Evolutionary conservation across 352 stramenopile genomes (phyloP), one percentile per base, ranked within the genome.

Genomic region (Globisporangium sylvaticum): DNA sequence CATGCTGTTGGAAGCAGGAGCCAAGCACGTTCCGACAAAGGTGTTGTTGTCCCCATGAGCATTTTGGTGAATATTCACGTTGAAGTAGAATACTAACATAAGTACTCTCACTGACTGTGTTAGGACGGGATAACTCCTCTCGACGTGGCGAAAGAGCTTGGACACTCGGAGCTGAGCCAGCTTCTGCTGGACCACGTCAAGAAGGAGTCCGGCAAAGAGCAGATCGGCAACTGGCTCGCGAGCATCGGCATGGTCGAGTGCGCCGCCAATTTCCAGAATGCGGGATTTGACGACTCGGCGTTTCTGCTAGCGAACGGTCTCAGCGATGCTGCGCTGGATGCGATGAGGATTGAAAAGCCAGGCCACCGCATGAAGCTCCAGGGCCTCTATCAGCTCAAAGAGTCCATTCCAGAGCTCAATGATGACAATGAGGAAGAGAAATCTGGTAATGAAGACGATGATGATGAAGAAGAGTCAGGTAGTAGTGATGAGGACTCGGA

Each of bases 241-340:
- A 83, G 74, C 22, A 91, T 95, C 39, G 84, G 84, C 0, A 66
- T 95, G 24, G 77, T 90, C 55, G 70, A 90, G 73, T 91, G 93
- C 63, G 70, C 77, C 0, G 27, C 65, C 0, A 57, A 62, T 2
- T 83, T 93, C 39, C 67, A 88, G 20, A 66, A 67, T 25, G 79
- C 85, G 0, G 86, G 86, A 4, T 91, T 86, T 27, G 84, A 94
- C 48, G 88, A 95, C 65, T 69, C 79, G 12, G 65, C 69, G 3
- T 95, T 93, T 52, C 34, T 94, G 25, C 68, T 88, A 0, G 31
- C 70, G 20, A 70, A 68, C 8, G 79, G 83, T 7, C 70, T 95
- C 15, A 76, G 69, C 48, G 75, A 92, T 1, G 73, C 68, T 10
- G 76, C 71, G 22, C 58, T 93, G 24, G 79, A 91, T 57, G 65